Base-by-base conservation (phyloP, 805 yeast genomes). In the Spathaspora sp. region DNA sequence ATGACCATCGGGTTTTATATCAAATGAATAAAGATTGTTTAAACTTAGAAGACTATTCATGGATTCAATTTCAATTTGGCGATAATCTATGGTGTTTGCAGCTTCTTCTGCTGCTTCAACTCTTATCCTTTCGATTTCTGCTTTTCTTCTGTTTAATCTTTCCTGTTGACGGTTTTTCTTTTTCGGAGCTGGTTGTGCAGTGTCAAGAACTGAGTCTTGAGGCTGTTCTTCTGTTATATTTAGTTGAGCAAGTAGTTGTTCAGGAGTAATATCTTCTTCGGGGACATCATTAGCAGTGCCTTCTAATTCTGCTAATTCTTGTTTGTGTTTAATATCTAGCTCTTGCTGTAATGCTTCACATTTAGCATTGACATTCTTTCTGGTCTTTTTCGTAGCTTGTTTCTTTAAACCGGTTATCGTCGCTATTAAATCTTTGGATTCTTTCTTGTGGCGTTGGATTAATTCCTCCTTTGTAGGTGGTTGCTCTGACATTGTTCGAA, bases 1-100 rank as follows among this genome's bases (percentile, higher is more conserved):
- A 66, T 93, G 93, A 0, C 98, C 99, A 66, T 93, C 98, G 0
- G 98, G 96, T 53, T 78, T 73, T 46, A 91, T 87, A 57, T 91
- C 96, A 54, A 76, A 68, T 56, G 85, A 83, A 18, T 56, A 61
- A n/a, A 89, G 69, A 4, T 76, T 69, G 31, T 77, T 72, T 23
- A 77, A 50, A 1, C 62, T 57, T 54, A 94, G 80, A 26, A 86
- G 61, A 38, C 73, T 73, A 17, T 73, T 75, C 64, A 93, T 76
- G 47, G 83, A 81, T 12, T 83, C 87, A 52, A 82, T 76, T 69
- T 93, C 98, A 18, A 87, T 80, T 47, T 80, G 78, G 32, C 91
- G 75, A 57, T 82, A 72, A 64, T 93, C 89, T 0, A 91, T 87
- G 55, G 79, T 78, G 14, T 66, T 63, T 1, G 70, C 76, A 0